These are phyloP conservation scores for Rhizopogon vinicolor DNA, from an alignment of 768 basidiomycete species.

Conservation along the genomic window DNA sequence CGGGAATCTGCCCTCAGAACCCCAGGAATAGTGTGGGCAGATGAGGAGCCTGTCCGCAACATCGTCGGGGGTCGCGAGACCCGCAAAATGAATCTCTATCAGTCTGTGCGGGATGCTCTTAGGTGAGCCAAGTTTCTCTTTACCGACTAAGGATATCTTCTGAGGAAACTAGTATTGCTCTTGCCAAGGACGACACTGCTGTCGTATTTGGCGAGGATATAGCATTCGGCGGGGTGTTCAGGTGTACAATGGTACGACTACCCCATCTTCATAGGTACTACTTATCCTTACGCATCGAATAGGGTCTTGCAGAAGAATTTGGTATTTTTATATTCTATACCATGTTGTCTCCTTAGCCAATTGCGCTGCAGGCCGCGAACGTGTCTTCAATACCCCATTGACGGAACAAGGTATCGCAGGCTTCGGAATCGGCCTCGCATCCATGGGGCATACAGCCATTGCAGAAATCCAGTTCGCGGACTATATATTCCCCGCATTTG, in stretches of 20 bases:
- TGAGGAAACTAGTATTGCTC: constrained; percentile 56
- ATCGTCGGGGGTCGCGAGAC: constrained; percentile 78
- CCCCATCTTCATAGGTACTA: not conserved
- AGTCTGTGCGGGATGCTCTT: constrained; percentile 88
- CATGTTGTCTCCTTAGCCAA: not conserved
- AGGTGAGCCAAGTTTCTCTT: constrained; percentile 39
- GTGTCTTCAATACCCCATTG: constrained; percentile 93
- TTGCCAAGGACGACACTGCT: constrained; percentile 81
- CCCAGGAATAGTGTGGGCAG: constrained; percentile 67
- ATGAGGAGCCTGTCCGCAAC: constrained; percentile 47
- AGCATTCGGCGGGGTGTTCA: constrained; percentile 91
- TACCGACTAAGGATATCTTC: not conserved
- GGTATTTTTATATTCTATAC: constrained; percentile 39
- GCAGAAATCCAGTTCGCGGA: constrained; percentile 92
- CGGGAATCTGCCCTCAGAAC: constrained; percentile 71
- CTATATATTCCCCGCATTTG: constrained; percentile 93
- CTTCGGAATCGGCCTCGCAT: constrained; percentile 87
- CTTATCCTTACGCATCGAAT: constrained; percentile 8
- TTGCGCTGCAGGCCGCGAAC: constrained; percentile 63
- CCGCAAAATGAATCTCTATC: constrained; percentile 93
- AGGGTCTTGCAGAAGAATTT: constrained; percentile 92
- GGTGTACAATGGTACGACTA: constrained; percentile 75
- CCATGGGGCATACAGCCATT: constrained; percentile 93
- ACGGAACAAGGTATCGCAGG: constrained; percentile 94
- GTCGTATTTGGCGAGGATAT: constrained; percentile 92